Evolutionary conservation across 768 basidiomycete species (phyloP), one percentile per base, ranked within the genome.

Genomic region (Russula sp.): DNA sequence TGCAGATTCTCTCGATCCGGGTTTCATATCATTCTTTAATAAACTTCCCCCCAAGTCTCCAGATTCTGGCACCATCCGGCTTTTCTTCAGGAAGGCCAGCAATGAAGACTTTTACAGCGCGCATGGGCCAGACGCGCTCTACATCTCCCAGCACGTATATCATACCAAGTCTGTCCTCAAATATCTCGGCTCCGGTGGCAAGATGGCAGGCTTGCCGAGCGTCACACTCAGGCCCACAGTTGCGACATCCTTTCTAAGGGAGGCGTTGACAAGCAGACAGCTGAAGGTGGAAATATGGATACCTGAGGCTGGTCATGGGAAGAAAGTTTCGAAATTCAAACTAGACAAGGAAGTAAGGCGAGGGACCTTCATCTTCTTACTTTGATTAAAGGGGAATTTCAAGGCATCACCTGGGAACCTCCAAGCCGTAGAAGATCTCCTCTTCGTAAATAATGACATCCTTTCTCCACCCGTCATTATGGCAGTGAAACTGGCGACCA

Each of bases 111-210:
- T 82, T 74, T 98, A 92, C 75, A 84, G 86, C n/a, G 87, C 85
- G 1, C 93, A 98, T 69, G 94, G 93, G 0, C 75, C 83, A 5
- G 95, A 98, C 72, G 96, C 96, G 0, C 76, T 83, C n/a, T 93
- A 85, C 66, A 84, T 96, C 65, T 95, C 96, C 5, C 78, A 84
- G 20, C 81, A 91, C 67, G 85, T 90, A 56, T 93, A 83, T 68
- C 87, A 83, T 59, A 99, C 97, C 2, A 89, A 91, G 68, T 87
- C 91, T 1, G 94, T 98, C 61, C 80, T 99, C 73, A 96, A 96
- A 73, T 89, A 91, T 70, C 84, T 97, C 45, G 96, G 96, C 7
- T 70, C 74, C 0, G 82, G 81, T 0, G 83, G 84, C 35, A 80
- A 78, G 65, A 70, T 76, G 0, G 80, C 77, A 0, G 83, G 84